Base-by-base conservation (phyloP, 768 basidiomycete species). In the Suillus weaverae region DNA sequence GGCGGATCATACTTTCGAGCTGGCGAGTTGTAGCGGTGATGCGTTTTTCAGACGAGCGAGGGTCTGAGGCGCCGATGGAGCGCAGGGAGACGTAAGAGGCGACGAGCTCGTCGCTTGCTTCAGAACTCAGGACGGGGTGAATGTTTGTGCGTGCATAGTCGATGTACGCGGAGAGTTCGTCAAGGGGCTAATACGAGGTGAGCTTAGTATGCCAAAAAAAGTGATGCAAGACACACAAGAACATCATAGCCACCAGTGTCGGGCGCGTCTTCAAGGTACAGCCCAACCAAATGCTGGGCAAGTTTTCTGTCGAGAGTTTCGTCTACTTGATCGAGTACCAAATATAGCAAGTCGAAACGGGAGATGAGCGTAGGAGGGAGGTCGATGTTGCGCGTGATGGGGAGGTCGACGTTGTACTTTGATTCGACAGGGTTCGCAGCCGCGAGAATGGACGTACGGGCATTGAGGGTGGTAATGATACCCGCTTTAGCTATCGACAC, bases 401-500 rank as follows among this genome's bases (percentile, higher is more conserved):
- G 95, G 71, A 93, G 80, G 66, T 94, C 86, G 54, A 92, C 88
- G 76, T 98, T 92, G 79, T 99, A 99, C 74, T 94, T 94, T 0
- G 94, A 96, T 20, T 93, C 94, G 33, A 99, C 92, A 1, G 97
- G 97, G 74, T 99, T 99, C 30, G 97, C 97, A 7, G 96, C 97
- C 1, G 97, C 97, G 11, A 99, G 84, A 69, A 99, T 95, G 0
- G 97, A 98, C 0, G 97, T 99, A n/a, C 97, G 85, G 0, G 97
- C 97, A 71, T 99, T 99, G 64, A 99, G 83, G 0, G 97, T 99
- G 0, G 97, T 98, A 72, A 98, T 98, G 69, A 99, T 99, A 11
- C 97, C 97, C 0, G 97, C 97, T 78, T 99, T 99, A 7, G 97
- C 97, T 66, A 99, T 97, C 5, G 96, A 98, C 22, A 98, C 97